Evolutionary conservation across 2,329 filamentous ascomycete species (phyloP).

Genomic region (Albophoma yamanashiensis): DNA sequence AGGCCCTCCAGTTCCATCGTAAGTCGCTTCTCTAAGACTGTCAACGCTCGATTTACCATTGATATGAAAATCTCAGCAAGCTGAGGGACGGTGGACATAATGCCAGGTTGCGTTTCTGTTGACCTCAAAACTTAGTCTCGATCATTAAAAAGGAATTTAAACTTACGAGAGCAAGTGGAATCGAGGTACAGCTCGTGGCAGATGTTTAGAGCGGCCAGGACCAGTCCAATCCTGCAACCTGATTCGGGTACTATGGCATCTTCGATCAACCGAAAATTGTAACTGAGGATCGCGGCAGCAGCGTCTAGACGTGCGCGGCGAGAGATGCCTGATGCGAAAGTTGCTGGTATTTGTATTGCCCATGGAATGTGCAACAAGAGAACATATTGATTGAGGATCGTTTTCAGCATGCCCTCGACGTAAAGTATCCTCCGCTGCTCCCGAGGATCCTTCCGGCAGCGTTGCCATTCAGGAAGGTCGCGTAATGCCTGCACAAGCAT

Average conservation of each 20-base stretch:
- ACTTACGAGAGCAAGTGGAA: neutral
- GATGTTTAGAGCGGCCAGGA: neutral
- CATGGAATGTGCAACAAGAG: neutral
- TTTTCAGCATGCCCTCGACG: neutral
- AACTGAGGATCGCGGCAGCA: neutral
- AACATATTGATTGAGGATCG: neutral
- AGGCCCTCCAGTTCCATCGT: neutral
- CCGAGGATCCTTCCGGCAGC: neutral
- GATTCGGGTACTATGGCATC: neutral
- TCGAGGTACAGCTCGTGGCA: neutral
- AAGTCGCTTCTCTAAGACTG: neutral
- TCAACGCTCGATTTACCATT: neutral
- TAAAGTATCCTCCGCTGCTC: neutral
- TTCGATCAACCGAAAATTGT: neutral
- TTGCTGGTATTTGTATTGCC: neutral
- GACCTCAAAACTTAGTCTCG: neutral
- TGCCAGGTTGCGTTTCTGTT: neutral
- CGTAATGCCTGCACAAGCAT: neutral
- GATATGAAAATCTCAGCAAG: neutral
- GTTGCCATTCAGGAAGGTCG: neutral
- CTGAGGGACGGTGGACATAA: neutral
- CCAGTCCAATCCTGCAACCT: neutral
- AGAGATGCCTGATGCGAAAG: neutral
- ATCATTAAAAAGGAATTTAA: neutral
- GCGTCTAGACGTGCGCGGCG: neutral